A percentile compares a stretch with the other conserved stretches of the same genome.
Conservation (phyloP, 2,329 filamentous ascomycete species). For the Pestalotiopsis sp. region DNA sequence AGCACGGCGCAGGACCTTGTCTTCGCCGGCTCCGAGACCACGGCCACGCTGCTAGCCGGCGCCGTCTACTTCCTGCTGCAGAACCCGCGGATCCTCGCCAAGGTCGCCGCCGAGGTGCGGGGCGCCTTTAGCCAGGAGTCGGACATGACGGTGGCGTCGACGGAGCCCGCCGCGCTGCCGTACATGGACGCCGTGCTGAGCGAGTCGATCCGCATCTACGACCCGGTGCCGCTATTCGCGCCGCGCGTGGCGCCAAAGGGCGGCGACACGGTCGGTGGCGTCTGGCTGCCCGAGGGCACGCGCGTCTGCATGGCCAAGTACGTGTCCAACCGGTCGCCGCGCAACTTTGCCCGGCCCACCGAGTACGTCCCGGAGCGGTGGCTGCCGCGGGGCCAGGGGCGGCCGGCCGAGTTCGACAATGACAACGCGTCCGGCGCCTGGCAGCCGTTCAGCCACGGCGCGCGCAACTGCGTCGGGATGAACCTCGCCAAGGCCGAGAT, state of each 20-base stretch:
- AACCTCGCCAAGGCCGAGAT: conserved; percentile 35
- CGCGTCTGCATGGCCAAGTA: conserved; percentile 13
- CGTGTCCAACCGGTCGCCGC: conserved; percentile 6
- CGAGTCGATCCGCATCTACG: conserved; percentile 17
- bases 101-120: conserved; percentile 24
- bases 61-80: conserved; percentile 28
- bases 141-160: conserved; percentile 17
- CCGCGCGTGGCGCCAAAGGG: conserved; percentile 10
- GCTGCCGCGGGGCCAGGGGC: conserved; percentile 19
- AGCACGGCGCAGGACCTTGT: not conserved
- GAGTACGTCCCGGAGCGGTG: conserved; percentile 21
- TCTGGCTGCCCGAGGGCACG: conserved; percentile 16
- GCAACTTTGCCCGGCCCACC: conserved; percentile 14
- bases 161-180: conserved; percentile 12
- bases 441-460: conserved; percentile 17
- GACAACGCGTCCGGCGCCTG: conserved; percentile 1
- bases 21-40: conserved; percentile 11
- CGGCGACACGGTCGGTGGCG: conserved; percentile 13
- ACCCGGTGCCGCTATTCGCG: conserved; percentile 14
- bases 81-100: conserved; percentile 23
- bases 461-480: conserved; percentile 17
- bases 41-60: conserved; percentile 15
- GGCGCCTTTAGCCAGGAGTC: conserved; percentile 18
- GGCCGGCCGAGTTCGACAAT: not conserved
- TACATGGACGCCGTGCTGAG: conserved; percentile 16